A percentile compares a stretch with the other conserved stretches of the same genome.
phyloP scores from a whole-genome alignment of 306 rosid genomes.

The Acacia crassicarpa region DNA sequence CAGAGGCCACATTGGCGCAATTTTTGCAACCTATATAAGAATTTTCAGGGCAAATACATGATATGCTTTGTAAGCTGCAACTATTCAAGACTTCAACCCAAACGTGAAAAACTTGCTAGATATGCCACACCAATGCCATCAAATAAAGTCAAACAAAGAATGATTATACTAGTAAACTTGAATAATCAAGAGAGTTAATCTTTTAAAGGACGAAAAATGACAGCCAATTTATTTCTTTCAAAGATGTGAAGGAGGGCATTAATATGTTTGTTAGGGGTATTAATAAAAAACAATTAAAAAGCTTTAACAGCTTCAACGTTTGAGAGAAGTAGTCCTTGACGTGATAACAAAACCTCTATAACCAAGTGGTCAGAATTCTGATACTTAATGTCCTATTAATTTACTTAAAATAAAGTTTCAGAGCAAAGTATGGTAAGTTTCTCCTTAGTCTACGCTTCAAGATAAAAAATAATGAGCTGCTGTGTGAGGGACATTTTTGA shows the following conservation, averaged over 20 bases:
- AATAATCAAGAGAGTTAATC: neutral
- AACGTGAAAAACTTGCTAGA: conserved; percentile 18
- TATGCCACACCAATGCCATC: conserved; percentile 9
- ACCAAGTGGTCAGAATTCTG: neutral
- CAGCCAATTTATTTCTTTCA: neutral
- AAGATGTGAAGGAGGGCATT: neutral
- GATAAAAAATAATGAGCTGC: neutral
- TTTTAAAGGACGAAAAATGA: neutral
- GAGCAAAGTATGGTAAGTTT: neutral
- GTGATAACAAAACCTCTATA: neutral
- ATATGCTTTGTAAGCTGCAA: neutral
- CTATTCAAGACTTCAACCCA: neutral
- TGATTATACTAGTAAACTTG: neutral
- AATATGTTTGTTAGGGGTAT: neutral
- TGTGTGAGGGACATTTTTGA: neutral
- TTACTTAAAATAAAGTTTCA: neutral
- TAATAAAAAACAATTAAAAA: neutral
- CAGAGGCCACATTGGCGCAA: conserved; percentile 78
- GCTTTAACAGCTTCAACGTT: neutral
- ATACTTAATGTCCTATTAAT: neutral
- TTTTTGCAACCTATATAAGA: conserved; percentile 79
- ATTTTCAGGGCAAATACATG: conserved; percentile 15
- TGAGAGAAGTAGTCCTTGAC: neutral
- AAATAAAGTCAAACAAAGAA: conserved; percentile 26
- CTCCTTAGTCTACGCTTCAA: neutral